Conservation (phyloP, 2,329 filamentous ascomycete genomes). For the Ilyonectria mors-panacis region DNA sequence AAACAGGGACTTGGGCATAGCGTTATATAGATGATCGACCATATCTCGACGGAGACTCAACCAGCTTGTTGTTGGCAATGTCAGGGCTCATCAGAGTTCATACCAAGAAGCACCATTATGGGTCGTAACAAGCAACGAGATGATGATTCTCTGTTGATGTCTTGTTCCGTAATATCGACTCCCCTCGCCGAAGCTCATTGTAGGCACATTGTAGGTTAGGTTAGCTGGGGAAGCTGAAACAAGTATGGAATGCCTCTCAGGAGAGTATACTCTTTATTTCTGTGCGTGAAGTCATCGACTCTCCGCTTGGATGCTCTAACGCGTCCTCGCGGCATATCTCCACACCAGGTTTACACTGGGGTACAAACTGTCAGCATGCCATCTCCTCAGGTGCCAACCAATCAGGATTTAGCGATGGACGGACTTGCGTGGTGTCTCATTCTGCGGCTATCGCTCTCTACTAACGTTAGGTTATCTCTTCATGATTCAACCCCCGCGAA, state of each 20-base stretch:
- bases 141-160: slow-evolving; percentile 5
- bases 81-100: not conserved
- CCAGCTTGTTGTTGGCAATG: not conserved
- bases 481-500: too few relatives aligned
- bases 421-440: too few relatives aligned
- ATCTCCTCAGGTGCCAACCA: too few relatives aligned
- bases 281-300: too few relatives aligned
- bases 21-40: slow-evolving; percentile 7
- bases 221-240: not conserved
- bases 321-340: too few relatives aligned
- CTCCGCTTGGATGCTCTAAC: too few relatives aligned
- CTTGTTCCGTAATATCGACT: slow-evolving; percentile 4
- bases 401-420: too few relatives aligned
- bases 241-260: not conserved
- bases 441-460: too few relatives aligned
- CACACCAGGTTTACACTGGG: too few relatives aligned
- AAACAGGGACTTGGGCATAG: not conserved
- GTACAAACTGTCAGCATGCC: too few relatives aligned
- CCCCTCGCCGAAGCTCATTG: not conserved
- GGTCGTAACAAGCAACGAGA: slow-evolving; percentile 3
- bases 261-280: too few relatives aligned
- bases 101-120: slow-evolving; percentile 5
- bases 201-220: not conserved
- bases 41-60: not conserved
- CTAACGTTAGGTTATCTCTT: too few relatives aligned